Base-by-base conservation (phyloP, 192 early-diverging fungal genomes). In the Paraglomus brasilianum region DNA sequence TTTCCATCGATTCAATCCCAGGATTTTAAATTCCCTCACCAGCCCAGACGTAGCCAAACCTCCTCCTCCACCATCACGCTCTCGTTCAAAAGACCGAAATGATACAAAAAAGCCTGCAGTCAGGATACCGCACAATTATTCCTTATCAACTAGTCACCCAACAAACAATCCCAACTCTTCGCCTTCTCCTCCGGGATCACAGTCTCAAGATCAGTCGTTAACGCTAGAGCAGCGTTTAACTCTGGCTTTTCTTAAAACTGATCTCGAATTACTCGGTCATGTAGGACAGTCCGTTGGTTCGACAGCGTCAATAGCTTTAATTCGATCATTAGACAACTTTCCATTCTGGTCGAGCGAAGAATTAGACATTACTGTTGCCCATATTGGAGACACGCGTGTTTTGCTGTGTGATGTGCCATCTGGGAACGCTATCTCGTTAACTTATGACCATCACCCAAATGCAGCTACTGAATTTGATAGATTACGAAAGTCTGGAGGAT, bases 361-460 rank as follows among this genome's bases (percentile, higher is more conserved):
- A 49, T 73, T 86, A 53, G 82, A 88, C 53, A 71, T 89, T 62
- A 68, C 83, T 22, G 65, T 91, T 22, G 85, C 85, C 10, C 88
- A 84, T 77, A 88, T 89, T n/a, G 89, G 89, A 22, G 89, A 91
- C 60, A 87, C 86, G 0, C 75, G 81, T 61, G 72, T 86, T n/a
- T 61, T 87, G 22, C 58, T 86, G 1, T 88, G 83, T 65, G 88
- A 89, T 70, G 69, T 75, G 0, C 76, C 77, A 5, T 80, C 79
- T 15, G 89, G 89, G 2, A 78, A 86, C 60, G 82, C 80, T 9
- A 45, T 81, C 19, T 73, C 83, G 22, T 74, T 91, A 22, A 89
- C 83, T 21, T 83, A 82, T 8, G 82, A 86, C 68, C 89, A 91
- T 74, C 88, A 91, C 72, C 88, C 89, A 11, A 81, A 77, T 60